These are phyloP conservation scores for Geotrichum cucujoidarum DNA, from an alignment of 1,139 yeast species.

Conservation along the genomic window DNA sequence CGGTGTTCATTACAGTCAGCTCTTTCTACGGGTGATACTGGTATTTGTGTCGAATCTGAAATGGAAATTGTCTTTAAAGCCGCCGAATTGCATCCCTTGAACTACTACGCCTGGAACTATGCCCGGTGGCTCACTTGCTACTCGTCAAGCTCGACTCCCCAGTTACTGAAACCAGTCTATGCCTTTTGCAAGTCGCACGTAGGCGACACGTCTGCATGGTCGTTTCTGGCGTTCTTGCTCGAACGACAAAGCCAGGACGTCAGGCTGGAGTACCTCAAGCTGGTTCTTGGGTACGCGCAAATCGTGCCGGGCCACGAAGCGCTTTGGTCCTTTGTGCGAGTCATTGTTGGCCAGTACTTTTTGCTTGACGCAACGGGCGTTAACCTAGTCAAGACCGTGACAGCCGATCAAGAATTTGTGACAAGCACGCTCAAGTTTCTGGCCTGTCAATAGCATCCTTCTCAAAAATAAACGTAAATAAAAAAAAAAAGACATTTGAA, in stretches of 20 bases:
- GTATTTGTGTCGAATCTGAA: conserved; percentile 23
- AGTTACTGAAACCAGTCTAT: conserved; percentile 22
- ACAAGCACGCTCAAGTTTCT: neutral
- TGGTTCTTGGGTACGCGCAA: neutral
- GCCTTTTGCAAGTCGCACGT: conserved; percentile 37
- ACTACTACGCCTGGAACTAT: conserved; percentile 45
- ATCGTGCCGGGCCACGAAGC: conserved; percentile 7
- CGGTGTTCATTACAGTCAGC: neutral
- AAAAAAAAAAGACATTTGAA: neutral
- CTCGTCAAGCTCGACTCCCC: neutral
- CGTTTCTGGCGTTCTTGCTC: conserved; percentile 31
- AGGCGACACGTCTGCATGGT: conserved; percentile 47
- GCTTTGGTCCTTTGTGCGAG: conserved; percentile 1
- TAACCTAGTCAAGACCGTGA: neutral
- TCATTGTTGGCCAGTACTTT: neutral
- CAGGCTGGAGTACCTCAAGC: neutral
- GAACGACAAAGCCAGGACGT: conserved; percentile 2
- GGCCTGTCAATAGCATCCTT: too few species aligned
- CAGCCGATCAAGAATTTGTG: neutral
- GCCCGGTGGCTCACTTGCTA: conserved; percentile 35
- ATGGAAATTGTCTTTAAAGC: conserved; percentile 35
- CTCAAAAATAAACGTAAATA: too few species aligned
- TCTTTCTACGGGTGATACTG: neutral
- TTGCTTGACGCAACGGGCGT: neutral
- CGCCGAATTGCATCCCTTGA: conserved; percentile 40